These are phyloP conservation scores for Elymus sibiricus DNA, from an alignment of 176 grass and related monocot species.

Conservation along the genomic window DNA sequence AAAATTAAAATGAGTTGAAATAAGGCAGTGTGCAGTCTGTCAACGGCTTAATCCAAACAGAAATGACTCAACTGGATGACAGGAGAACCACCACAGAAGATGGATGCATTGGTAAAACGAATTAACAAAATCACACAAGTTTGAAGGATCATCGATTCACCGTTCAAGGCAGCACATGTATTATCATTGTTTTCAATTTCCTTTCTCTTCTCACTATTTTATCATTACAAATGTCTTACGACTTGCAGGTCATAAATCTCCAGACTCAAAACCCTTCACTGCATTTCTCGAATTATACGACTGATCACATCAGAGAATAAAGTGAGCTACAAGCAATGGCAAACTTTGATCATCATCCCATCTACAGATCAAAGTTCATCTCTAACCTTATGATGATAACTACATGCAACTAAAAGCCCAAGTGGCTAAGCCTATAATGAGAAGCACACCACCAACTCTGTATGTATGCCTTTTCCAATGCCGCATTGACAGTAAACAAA, in stretches of 20 bases:
- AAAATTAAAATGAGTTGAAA: not conserved
- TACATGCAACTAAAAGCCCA: conserved; percentile 14
- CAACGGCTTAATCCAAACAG: not conserved
- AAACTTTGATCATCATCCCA: conserved; percentile 7
- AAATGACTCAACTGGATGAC: not conserved
- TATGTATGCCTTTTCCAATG: not conserved
- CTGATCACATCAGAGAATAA: not conserved
- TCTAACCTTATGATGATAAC: conserved; percentile 14
- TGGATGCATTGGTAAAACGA: not conserved
- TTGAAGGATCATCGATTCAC: not conserved
- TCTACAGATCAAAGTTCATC: conserved; percentile 28
- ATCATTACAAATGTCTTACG: not conserved
- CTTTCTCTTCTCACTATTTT: not conserved
- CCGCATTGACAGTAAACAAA: not conserved
- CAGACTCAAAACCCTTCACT: not conserved
- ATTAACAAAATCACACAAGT: not conserved
- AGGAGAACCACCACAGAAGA: not conserved
- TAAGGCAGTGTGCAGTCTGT: not conserved
- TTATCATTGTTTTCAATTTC: not conserved
- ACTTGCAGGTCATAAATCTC: not conserved
- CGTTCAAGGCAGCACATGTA: not conserved
- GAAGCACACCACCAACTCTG: conserved; percentile 16
- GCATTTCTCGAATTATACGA: not conserved
- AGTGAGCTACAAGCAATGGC: not conserved
- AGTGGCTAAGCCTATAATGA: conserved; percentile 17